Percentiles rank a stretch among this genome's conserved stretches.
These are phyloP conservation scores for Ascochyta viciae-villosae DNA, from an alignment of 2,329 filamentous ascomycete genomes.

Conservation along the genomic window DNA sequence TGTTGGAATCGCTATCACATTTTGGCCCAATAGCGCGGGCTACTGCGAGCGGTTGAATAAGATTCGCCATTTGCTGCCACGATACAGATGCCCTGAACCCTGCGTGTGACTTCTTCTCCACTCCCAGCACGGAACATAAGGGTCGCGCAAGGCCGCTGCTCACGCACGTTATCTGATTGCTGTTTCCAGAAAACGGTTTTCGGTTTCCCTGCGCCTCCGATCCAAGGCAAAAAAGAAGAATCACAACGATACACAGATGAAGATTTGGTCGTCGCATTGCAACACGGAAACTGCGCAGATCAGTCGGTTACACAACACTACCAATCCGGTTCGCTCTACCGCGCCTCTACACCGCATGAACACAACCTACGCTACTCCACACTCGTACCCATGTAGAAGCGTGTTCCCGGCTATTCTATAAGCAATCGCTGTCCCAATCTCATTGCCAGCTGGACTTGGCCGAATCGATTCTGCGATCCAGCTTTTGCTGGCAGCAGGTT, in stretches of 20 bases:
- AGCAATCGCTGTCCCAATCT: slow-evolving; percentile 25
- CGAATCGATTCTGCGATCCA: slow-evolving; percentile 27
- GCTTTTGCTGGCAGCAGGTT: slow-evolving; percentile 48
- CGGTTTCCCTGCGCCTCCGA: slow-evolving; percentile 1
- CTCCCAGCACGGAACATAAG: slow-evolving; percentile 42
- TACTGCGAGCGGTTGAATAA: slow-evolving; percentile 45
- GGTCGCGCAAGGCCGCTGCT: slow-evolving; percentile 36
- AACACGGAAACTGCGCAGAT: slow-evolving; percentile 30
- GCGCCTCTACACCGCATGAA: slow-evolving; percentile 44
- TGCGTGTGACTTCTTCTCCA: slow-evolving; percentile 41
- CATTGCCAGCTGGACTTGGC: slow-evolving; percentile 8
- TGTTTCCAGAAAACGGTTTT: slow-evolving; percentile 18
- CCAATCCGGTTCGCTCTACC: slow-evolving; percentile 31
- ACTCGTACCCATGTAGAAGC: slow-evolving; percentile 45
- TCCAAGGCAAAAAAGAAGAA: slow-evolving; percentile 2
- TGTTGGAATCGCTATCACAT: slow-evolving; percentile 44
- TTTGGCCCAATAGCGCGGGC: slow-evolving; percentile 49
- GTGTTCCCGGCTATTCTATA: slow-evolving; percentile 28
- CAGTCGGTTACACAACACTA: slow-evolving; percentile 32
- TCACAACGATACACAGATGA: slow-evolving; percentile 19
- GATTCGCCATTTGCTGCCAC: slow-evolving; percentile 45
- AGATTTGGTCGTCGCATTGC: slow-evolving; percentile 34
- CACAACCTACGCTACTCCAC: slow-evolving; percentile 30
- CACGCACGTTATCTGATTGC: slow-evolving; percentile 36
- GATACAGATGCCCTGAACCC: slow-evolving; percentile 38